Percentiles rank a stretch among this genome's conserved stretches.
These are phyloP conservation scores for Cystobasidium tubakii DNA, from an alignment of 768 basidiomycete species.

Conservation along the genomic window DNA sequence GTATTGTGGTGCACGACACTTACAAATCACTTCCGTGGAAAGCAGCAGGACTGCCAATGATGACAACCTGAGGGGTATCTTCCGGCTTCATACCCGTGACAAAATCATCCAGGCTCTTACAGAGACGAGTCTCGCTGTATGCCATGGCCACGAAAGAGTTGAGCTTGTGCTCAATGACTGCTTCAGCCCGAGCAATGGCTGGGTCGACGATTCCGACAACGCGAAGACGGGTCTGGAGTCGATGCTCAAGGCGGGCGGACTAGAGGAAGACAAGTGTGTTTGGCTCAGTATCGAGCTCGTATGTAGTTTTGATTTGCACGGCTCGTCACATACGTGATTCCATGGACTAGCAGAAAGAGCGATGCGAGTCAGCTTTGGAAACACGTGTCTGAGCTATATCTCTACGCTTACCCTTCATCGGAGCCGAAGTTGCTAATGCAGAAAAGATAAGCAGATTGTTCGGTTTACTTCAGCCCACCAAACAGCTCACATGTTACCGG, in stretches of 20 bases:
- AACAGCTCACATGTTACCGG: constrained; percentile 20
- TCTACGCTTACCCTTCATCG: constrained; percentile 10
- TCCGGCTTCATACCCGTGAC: constrained; percentile 39
- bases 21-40: constrained; percentile 42
- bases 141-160: constrained; percentile 88
- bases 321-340: constrained; percentile 13
- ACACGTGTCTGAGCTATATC: not conserved
- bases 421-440: constrained; percentile 24
- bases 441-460: not conserved
- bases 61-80: constrained; percentile 43
- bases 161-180: constrained; percentile 80
- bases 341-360: constrained; percentile 4
- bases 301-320: too few relatives aligned
- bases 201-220: constrained; percentile 93
- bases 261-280: not conserved
- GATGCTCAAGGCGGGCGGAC: constrained; percentile 51
- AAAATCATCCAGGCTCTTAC: constrained; percentile 47
- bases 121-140: constrained; percentile 53
- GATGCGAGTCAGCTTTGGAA: not conserved
- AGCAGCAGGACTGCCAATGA: constrained; percentile 45
- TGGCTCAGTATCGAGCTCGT: not conserved
- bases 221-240: constrained; percentile 91
- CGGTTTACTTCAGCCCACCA: too few relatives aligned
- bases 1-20: not conserved
- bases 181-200: constrained; percentile 67